A percentile compares a stretch with the other conserved stretches of the same genome.
These are phyloP conservation scores for Chytriomyces confervae DNA, from an alignment of 192 early-diverging fungal species.

Conservation along the genomic window DNA sequence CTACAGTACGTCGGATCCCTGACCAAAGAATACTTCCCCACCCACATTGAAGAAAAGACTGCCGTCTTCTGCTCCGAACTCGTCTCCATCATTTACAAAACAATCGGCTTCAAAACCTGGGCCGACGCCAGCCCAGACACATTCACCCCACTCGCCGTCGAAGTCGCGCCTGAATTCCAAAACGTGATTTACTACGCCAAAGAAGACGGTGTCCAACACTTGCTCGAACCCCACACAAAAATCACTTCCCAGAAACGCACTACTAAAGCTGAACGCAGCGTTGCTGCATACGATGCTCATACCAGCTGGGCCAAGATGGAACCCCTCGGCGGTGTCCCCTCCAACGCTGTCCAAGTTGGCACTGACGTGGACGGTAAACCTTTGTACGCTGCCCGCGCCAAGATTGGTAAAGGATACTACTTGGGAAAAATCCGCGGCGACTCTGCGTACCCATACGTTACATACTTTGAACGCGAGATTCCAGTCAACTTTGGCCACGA, in stretches of 20 bases:
- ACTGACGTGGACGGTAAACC: constrained; percentile 24
- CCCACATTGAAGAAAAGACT: constrained; percentile 19
- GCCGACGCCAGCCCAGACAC: constrained; percentile 30
- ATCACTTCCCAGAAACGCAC: constrained; percentile 4
- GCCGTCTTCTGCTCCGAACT: constrained; percentile 43
- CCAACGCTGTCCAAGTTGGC: constrained; percentile 15
- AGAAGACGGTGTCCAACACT: constrained; percentile 14
- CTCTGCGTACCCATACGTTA: not conserved
- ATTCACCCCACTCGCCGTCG: constrained; percentile 46
- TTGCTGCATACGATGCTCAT: not conserved
- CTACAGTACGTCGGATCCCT: constrained; percentile 23
- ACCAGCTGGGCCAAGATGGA: constrained; percentile 4
- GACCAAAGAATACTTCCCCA: constrained; percentile 15
- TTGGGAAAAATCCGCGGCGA: not conserved
- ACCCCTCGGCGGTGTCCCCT: constrained; percentile 12
- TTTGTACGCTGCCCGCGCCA: constrained; percentile 26
- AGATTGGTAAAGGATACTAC: not conserved
- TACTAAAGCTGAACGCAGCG: not conserved
- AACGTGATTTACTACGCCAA: constrained; percentile 25
- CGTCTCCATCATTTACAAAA: constrained; percentile 39
- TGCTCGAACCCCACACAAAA: not conserved
- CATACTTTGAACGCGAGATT: constrained; percentile 7
- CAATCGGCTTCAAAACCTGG: constrained; percentile 33
- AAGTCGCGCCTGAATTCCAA: constrained; percentile 34
- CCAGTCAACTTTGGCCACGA: constrained; percentile 3